Evolutionary conservation across 805 yeast genomes (phyloP).

Genomic region (Candida easanensis): DNA sequence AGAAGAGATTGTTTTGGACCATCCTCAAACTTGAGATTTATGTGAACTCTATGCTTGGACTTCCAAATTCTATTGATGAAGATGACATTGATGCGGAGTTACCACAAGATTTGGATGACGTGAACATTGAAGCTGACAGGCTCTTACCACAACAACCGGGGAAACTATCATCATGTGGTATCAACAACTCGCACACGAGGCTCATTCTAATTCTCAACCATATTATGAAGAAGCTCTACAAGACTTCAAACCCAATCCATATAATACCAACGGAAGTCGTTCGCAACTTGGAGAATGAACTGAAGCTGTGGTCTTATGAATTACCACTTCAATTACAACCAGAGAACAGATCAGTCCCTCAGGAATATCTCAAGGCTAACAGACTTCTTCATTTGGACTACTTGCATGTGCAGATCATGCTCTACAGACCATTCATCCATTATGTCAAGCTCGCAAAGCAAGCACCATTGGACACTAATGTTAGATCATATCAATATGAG

Average conservation of each 20-base stretch:
- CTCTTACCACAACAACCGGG: constrained; percentile 33
- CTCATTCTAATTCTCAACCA: constrained; percentile 67
- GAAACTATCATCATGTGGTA: constrained; percentile 38
- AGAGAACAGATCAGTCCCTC: constrained; percentile 33
- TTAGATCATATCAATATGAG: constrained; percentile 46
- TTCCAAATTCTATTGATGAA: constrained; percentile 73
- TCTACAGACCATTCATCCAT: constrained; percentile 89
- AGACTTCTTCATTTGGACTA: constrained; percentile 70
- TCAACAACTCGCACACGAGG: constrained; percentile 83
- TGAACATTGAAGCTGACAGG: constrained; percentile 45
- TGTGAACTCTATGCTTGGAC: constrained; percentile 83
- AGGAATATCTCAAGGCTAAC: constrained; percentile 66
- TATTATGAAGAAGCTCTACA: constrained; percentile 72
- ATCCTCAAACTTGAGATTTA: constrained; percentile 89
- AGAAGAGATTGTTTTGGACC: constrained; percentile 85
- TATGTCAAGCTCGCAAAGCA: constrained; percentile 35
- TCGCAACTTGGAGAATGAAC: constrained; percentile 64
- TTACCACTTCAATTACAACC: constrained; percentile 71
- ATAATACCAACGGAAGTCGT: constrained; percentile 45
- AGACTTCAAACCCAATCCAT: constrained; percentile 42
- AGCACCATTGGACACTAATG: constrained; percentile 33
- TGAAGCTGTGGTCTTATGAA: constrained; percentile 69
- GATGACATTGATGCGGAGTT: constrained; percentile 85
- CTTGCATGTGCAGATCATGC: constrained; percentile 76
- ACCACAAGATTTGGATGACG: constrained; percentile 84